Conservation (phyloP, 306 rosid species). For the Lathyrus aphaca region DNA sequence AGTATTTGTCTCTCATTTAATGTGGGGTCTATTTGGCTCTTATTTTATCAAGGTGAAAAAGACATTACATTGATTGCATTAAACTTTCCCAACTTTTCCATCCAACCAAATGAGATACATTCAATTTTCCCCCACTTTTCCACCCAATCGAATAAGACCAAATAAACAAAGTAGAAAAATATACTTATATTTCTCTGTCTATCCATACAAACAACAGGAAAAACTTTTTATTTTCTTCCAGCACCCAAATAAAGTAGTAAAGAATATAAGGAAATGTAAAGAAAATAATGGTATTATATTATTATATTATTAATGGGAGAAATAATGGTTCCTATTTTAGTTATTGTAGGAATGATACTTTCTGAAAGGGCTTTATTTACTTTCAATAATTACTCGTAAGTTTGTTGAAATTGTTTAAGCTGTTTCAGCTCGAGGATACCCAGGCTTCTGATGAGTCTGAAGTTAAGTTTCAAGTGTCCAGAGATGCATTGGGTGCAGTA, state of each 20-base stretch:
- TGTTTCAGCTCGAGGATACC: constrained; percentile 77
- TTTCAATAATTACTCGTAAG: not conserved
- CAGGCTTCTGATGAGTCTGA: constrained; percentile 85
- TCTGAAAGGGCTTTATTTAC: constrained; percentile 24
- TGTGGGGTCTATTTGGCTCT: not conserved
- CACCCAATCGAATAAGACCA: too few species aligned
- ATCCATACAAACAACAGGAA: not conserved
- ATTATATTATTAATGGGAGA: too few species aligned
- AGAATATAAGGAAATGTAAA: not conserved
- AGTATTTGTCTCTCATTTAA: not conserved
- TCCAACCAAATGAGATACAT: not conserved
- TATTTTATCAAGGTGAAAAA: constrained; percentile 4
- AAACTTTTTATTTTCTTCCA: not conserved
- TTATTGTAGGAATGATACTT: constrained; percentile 6
- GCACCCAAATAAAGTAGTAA: not conserved
- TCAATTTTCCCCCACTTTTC: too few species aligned
- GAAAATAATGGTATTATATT: not conserved
- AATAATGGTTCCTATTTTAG: constrained; percentile 10
- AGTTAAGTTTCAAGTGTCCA: constrained; percentile 91
- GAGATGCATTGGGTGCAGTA: constrained; percentile 91
- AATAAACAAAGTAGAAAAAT: not conserved
- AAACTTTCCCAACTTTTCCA: not conserved
- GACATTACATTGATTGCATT: constrained; percentile 4
- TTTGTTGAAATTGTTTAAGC: constrained; percentile 34
- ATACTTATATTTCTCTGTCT: not conserved